Percentiles rank a stretch among this genome's conserved stretches.
Conservation (phyloP, 2,329 filamentous ascomycete genomes). For the Diplodia sapinea region DNA sequence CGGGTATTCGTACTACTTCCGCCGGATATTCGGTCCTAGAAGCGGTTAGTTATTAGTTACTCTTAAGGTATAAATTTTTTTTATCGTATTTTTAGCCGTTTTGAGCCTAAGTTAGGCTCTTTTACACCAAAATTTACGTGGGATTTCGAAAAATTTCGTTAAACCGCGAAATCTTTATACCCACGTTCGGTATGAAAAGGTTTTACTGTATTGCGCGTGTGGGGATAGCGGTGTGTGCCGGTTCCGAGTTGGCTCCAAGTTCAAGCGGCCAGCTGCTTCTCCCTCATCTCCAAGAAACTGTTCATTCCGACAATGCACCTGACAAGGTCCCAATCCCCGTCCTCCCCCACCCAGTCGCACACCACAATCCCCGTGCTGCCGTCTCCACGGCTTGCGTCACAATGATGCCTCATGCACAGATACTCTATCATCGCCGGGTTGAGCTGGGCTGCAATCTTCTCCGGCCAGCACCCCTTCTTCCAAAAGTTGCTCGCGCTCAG, state of each 20-base stretch:
- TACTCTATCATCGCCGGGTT: constrained; percentile 76
- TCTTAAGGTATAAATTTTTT: too few species aligned
- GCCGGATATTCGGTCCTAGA: too few species aligned
- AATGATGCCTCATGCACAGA: constrained; percentile 59
- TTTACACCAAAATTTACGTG: too few species aligned
- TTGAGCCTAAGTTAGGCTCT: too few species aligned
- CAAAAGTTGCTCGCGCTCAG: constrained; percentile 93
- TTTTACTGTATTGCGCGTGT: not conserved
- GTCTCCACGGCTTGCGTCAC: constrained; percentile 58
- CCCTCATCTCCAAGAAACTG: constrained; percentile 31
- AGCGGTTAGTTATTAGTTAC: too few species aligned
- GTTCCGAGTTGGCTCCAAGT: not conserved
- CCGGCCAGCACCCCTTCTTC: constrained; percentile 89
- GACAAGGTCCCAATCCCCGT: constrained; percentile 89
- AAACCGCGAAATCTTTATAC: too few species aligned
- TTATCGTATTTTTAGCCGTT: too few species aligned
- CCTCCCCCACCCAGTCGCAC: constrained; percentile 88
- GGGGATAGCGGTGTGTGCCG: not conserved
- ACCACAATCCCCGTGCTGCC: constrained; percentile 87
- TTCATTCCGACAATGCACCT: constrained; percentile 92
- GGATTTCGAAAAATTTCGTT: too few species aligned
- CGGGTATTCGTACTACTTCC: too few species aligned
- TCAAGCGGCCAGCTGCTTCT: constrained; percentile 6
- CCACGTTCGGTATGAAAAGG: too few species aligned
- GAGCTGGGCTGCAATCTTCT: constrained; percentile 83